A percentile compares a stretch with the other conserved stretches of the same genome.
phyloP scores from a whole-genome alignment of 2,329 filamentous ascomycete genomes.

The Pseudogymnoascus sp. region DNA sequence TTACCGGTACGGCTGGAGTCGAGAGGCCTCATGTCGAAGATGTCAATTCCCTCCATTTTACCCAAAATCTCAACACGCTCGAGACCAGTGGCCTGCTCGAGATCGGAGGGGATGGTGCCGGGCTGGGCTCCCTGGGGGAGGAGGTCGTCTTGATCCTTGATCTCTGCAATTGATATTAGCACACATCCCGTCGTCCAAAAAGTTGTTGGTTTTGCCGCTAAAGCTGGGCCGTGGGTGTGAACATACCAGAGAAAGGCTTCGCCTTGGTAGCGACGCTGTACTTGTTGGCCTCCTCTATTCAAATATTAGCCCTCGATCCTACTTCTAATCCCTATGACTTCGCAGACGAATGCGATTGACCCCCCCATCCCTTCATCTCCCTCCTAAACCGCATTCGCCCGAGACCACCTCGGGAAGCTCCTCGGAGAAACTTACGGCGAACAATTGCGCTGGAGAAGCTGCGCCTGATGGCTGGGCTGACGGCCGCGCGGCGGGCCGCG shows the following conservation, averaged over 20 bases:
- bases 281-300: constrained; percentile 3
- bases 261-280: not conserved
- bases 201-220: not conserved
- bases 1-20: constrained; percentile 81
- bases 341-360: not conserved
- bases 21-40: constrained; percentile 97
- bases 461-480: constrained; percentile 47
- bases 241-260: constrained; percentile 1
- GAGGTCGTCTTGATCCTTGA: constrained; percentile 77
- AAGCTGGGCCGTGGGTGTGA: not conserved
- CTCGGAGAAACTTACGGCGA: constrained; percentile 45
- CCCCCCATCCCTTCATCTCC: not conserved
- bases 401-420: not conserved
- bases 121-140: constrained; percentile 71
- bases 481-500: constrained; percentile 52
- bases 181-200: not conserved
- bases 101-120: constrained; percentile 84
- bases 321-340: not conserved
- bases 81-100: constrained; percentile 93
- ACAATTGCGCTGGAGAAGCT: constrained; percentile 53
- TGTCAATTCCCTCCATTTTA: constrained; percentile 97
- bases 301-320: not conserved
- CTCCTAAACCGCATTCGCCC: constrained; percentile 7
- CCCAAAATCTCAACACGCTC: constrained; percentile 98
- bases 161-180: constrained; percentile 48